Percentiles rank a stretch among this genome's conserved stretches.
Conservation (phyloP, 306 rosid species). For the Echinosophora koreensis region DNA sequence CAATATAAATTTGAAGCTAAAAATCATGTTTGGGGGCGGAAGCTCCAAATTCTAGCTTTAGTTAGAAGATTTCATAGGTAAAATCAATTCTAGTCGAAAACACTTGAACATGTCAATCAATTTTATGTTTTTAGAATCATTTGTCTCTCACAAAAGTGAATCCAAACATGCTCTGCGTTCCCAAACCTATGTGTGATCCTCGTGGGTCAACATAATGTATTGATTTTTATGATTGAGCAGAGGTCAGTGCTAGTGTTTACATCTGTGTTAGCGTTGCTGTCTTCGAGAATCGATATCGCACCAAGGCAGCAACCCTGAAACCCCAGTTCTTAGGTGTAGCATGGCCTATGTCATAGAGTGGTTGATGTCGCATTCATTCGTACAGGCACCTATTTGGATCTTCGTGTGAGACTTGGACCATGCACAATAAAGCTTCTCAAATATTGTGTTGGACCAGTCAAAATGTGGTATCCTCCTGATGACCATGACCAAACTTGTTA, state of each 20-base stretch:
- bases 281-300: conserved; percentile 41
- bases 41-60: too few relatives aligned
- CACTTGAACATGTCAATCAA: too few relatives aligned
- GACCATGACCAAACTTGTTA: neutral
- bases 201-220: conserved; percentile 33
- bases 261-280: conserved; percentile 39
- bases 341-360: conserved; percentile 3
- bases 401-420: conserved; percentile 32
- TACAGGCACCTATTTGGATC: conserved; percentile 54
- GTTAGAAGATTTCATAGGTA: too few relatives aligned
- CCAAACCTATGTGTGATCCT: too few relatives aligned
- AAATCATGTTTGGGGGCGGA: too few relatives aligned
- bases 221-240: conserved; percentile 43
- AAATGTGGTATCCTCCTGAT: neutral
- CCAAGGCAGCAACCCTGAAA: conserved; percentile 51
- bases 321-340: conserved; percentile 48
- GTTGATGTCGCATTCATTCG: conserved; percentile 45
- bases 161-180: too few relatives aligned
- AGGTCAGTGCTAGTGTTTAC: conserved; percentile 33
- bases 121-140: too few relatives aligned
- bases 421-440: conserved; percentile 19
- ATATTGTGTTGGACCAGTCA: conserved; percentile 47
- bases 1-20: too few relatives aligned
- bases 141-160: too few relatives aligned
- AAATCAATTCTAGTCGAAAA: too few relatives aligned